Conservation (phyloP, 2,329 filamentous ascomycete genomes). For the Ophioceras dolichostomum region DNA sequence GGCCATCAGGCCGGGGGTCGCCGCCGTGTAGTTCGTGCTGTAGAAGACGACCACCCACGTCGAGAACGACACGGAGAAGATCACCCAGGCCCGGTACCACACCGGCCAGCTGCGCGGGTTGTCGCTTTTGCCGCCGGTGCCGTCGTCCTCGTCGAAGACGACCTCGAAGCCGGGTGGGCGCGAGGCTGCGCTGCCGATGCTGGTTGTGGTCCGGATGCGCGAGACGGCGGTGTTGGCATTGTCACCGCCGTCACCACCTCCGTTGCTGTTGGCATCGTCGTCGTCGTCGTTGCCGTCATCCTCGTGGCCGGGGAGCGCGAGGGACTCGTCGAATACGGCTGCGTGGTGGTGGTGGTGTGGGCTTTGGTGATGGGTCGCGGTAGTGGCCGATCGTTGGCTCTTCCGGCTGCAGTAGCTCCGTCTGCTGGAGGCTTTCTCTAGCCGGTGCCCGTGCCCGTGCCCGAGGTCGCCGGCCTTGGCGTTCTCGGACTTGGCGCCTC, state of each 20-base stretch:
- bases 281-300: neutral
- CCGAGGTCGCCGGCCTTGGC: too few relatives aligned
- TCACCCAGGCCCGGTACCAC: conserved; percentile 24
- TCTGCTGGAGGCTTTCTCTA: too few relatives aligned
- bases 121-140: conserved; percentile 14
- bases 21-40: conserved; percentile 63
- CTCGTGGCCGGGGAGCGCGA: neutral
- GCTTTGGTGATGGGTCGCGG: neutral
- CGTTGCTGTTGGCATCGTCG: neutral
- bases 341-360: neutral
- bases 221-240: too few relatives aligned
- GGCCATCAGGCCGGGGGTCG: conserved; percentile 50
- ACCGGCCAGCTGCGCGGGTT: conserved; percentile 61
- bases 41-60: conserved; percentile 47
- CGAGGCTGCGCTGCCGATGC: conserved; percentile 23
- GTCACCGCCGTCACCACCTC: too few relatives aligned
- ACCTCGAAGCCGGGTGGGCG: conserved; percentile 51
- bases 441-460: too few relatives aligned
- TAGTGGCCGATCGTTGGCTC: neutral
- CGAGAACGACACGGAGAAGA: conserved; percentile 27
- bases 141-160: conserved; percentile 49
- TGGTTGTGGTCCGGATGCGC: conserved; percentile 24
- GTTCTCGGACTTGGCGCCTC: too few relatives aligned
- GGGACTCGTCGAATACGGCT: neutral
- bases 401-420: too few relatives aligned